Base-by-base conservation (phyloP, 139 green algal species). In the Chlorella sp. region DNA sequence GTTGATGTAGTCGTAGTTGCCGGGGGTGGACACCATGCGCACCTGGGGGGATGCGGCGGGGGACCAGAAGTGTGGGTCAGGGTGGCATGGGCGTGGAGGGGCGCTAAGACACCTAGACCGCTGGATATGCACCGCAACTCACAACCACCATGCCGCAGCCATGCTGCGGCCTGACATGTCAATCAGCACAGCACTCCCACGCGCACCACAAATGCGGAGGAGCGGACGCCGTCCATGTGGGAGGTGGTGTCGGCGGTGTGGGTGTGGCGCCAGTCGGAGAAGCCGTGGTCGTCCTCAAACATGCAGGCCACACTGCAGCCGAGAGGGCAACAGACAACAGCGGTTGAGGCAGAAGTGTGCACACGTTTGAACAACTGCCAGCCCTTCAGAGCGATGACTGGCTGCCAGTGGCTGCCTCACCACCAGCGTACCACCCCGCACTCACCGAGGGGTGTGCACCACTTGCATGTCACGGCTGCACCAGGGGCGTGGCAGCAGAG, bases 1-100 rank as follows among this genome's bases (percentile, higher is more conserved):
- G 16, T 87, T 73, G 51, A 87, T 44, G 73, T 87, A 87, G 63
- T 87, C 83, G 47, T 87, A 87, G 60, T 87, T 90, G n/a, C 86
- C 86, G 20, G 86, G 63, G 38, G 81, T 90, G 28, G 81, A 63
- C 20, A 90, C 60, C 38, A 82, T 87, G 12, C 86, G 32, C 2
- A 69, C 7, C 63, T 69, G 26, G 21, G 30, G 23, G 60, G 23
- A 11, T 11, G 11, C 44, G 11, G 7, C 7, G 44, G 44, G 44
- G 44, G 11, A 7, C 7, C 7, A 11, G 7, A 11, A 11, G 44
- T 55, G 44, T 7, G 44, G 7, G 44, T 7, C 44, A 7, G n/a
- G n/a, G n/a, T n/a, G n/a, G n/a, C n/a, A n/a, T n/a, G n/a, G n/a
- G n/a, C n/a, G n/a, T n/a, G n/a, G n/a, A n/a, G n/a, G n/a, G n/a